Evolutionary conservation across 345 rosid species (phyloP).

Genomic region (Odontarrhena argentea): DNA sequence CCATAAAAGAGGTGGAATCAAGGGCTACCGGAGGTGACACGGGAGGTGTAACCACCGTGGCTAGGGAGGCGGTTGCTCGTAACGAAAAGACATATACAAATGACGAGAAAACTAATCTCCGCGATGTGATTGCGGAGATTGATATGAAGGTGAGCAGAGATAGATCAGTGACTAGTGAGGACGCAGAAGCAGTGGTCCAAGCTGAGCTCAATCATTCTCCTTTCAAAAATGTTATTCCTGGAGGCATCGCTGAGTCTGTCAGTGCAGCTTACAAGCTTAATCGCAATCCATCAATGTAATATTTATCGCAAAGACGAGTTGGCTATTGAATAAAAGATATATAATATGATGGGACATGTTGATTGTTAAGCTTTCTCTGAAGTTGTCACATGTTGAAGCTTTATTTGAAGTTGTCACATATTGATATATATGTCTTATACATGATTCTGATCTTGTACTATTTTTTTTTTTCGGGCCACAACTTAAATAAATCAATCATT

Average conservation of each 20-base stretch:
- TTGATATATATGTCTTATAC: too few species aligned
- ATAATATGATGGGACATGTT: too few species aligned
- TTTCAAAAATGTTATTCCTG: background rate
- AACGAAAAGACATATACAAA: background rate
- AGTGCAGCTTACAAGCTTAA: conserved; percentile 38
- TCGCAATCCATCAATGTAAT: conserved; percentile 15
- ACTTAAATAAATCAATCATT: too few species aligned
- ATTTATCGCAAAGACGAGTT: background rate
- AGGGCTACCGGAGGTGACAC: conserved; percentile 13
- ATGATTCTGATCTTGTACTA: too few species aligned
- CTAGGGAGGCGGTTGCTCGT: conserved; percentile 25
- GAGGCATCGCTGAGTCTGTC: conserved; percentile 42
- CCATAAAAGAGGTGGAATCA: conserved; percentile 37
- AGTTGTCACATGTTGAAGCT: too few species aligned
- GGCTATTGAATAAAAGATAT: too few species aligned
- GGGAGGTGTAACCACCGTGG: conserved; percentile 22
- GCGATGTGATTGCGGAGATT: conserved; percentile 28
- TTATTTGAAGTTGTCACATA: too few species aligned
- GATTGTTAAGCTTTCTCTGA: too few species aligned
- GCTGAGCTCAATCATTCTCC: conserved; percentile 37
- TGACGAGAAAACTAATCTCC: conserved; percentile 11
- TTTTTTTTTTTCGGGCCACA: too few species aligned
- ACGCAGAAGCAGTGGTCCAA: conserved; percentile 39
- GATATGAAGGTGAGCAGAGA: conserved; percentile 30
- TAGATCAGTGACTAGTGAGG: conserved; percentile 34